Conservation (phyloP, 2,329 filamentous ascomycete genomes). For the Curvularia sp. region DNA sequence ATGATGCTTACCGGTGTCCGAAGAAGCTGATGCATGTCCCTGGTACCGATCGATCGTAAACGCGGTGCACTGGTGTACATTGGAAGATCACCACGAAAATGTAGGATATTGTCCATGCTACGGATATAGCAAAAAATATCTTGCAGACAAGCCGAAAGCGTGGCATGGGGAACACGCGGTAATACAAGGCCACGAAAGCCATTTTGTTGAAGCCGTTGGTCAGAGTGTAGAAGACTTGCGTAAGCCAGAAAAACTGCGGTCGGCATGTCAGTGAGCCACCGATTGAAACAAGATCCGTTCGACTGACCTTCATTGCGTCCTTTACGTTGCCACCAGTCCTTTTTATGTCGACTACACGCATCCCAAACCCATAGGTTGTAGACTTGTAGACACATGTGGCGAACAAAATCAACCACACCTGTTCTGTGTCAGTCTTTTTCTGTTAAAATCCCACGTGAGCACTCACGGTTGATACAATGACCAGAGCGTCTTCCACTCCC, state of each 20-base stretch:
- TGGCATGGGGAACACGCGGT: slow-evolving; percentile 33
- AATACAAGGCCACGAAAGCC: slow-evolving; percentile 35
- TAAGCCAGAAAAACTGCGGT: slow-evolving; percentile 34
- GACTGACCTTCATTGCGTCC: slow-evolving; percentile 30
- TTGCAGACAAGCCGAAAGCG: slow-evolving; percentile 28
- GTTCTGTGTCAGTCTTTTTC: slow-evolving; percentile 7
- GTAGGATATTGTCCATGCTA: slow-evolving; percentile 28
- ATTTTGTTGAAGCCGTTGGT: slow-evolving; percentile 39
- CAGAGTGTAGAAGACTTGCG: slow-evolving; percentile 34
- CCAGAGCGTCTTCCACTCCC: slow-evolving; percentile 35
- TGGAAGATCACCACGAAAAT: slow-evolving; percentile 33
- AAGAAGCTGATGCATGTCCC: slow-evolving; percentile 32
- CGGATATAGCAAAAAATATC: slow-evolving; percentile 23
- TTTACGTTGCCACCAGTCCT: slow-evolving; percentile 26
- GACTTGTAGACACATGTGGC: slow-evolving; percentile 22
- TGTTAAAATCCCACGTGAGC: background rate
- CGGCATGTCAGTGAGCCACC: background rate
- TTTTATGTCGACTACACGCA: slow-evolving; percentile 25
- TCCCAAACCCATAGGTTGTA: slow-evolving; percentile 36
- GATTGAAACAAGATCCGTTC: background rate
- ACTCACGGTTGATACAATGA: slow-evolving; percentile 33
- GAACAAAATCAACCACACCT: slow-evolving; percentile 25
- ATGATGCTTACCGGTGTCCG: slow-evolving; percentile 31
- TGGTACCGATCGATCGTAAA: slow-evolving; percentile 25
- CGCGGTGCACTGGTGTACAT: slow-evolving; percentile 27